phyloP scores from a whole-genome alignment of 768 basidiomycete genomes.

The Agaricus sinodeliciosus region DNA sequence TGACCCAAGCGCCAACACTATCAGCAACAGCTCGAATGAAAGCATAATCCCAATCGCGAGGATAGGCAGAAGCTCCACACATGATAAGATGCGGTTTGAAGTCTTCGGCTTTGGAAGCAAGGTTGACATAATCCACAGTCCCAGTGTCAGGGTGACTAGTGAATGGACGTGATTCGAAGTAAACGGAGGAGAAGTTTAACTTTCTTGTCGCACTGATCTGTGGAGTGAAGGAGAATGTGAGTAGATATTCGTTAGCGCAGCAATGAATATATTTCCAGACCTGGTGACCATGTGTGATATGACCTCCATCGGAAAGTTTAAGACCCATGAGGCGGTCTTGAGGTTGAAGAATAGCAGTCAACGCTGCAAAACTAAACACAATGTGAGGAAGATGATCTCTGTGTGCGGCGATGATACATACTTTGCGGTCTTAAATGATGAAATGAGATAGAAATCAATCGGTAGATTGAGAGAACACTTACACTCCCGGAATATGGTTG shows the following conservation, averaged over 20 bases:
- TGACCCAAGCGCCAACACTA: conserved; percentile 85
- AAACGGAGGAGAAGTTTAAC: conserved; percentile 99
- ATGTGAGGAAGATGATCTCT: conserved; percentile 13
- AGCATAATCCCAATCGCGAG: conserved; percentile 95
- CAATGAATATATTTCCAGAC: conserved; percentile 27
- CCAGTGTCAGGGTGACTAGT: conserved; percentile 75
- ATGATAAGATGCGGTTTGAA: conserved; percentile 96
- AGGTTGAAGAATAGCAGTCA: conserved; percentile 93
- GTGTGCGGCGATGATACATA: conserved; percentile 28
- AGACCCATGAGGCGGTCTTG: conserved; percentile 99
- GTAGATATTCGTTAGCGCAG: background rate
- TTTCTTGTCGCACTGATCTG: conserved; percentile 90
- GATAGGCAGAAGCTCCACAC: conserved; percentile 98
- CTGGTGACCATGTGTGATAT: conserved; percentile 96
- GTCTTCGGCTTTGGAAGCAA: conserved; percentile 81
- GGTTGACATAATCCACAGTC: conserved; percentile 79
- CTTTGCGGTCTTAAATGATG: conserved; percentile 72
- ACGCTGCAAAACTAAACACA: conserved; percentile 77
- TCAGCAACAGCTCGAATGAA: conserved; percentile 77
- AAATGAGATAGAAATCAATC: background rate
- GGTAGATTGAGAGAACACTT: conserved; percentile 23
- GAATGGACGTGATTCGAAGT: conserved; percentile 98
- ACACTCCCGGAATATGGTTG: conserved; percentile 96
- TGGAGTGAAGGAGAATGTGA: conserved; percentile 18
- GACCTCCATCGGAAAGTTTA: conserved; percentile 94